A percentile compares a stretch with the other conserved stretches of the same genome.
These are phyloP conservation scores for Exophiala sideris DNA, from an alignment of 2,329 filamentous ascomycete genomes.

Conservation along the genomic window DNA sequence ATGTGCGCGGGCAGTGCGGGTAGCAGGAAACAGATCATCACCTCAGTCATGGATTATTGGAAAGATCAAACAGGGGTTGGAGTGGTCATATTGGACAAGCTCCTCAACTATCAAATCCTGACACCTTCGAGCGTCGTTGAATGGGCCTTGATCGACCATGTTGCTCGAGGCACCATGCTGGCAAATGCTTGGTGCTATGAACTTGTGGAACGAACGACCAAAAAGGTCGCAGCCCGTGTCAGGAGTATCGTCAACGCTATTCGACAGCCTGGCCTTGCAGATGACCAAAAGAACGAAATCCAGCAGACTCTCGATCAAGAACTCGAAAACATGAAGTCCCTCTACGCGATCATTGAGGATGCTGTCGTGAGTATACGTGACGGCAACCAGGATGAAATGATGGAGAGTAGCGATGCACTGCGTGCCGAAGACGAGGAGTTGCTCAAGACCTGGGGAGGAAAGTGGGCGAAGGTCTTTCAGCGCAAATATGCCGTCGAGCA, in stretches of 20 bases:
- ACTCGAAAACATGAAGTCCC: slow-evolving; percentile 67
- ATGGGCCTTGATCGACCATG: slow-evolving; percentile 74
- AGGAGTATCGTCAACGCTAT: slow-evolving; percentile 71
- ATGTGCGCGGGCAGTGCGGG: slow-evolving; percentile 71
- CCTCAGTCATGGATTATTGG: slow-evolving; percentile 91
- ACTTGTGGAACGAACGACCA: slow-evolving; percentile 81
- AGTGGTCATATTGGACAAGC: slow-evolving; percentile 89
- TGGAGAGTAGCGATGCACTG: slow-evolving; percentile 60
- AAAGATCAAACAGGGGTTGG: slow-evolving; percentile 85
- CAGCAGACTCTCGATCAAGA: slow-evolving; percentile 68
- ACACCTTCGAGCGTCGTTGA: slow-evolving; percentile 80
- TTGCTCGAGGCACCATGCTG: slow-evolving; percentile 64
- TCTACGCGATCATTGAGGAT: slow-evolving; percentile 80
- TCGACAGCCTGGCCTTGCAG: slow-evolving; percentile 54
- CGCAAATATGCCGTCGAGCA: slow-evolving; percentile 84
- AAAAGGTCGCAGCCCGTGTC: slow-evolving; percentile 83
- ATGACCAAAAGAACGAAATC: slow-evolving; percentile 55
- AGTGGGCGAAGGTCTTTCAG: slow-evolving; percentile 83
- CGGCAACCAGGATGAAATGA: slow-evolving; percentile 70
- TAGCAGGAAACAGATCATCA: slow-evolving; percentile 82
- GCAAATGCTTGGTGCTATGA: slow-evolving; percentile 78
- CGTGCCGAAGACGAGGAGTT: slow-evolving; percentile 53
- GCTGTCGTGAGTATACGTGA: slow-evolving; percentile 68
- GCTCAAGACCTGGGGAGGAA: slow-evolving; percentile 73
- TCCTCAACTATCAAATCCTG: slow-evolving; percentile 94